Base-by-base conservation (phyloP, 2,329 filamentous ascomycete genomes). In the Aspergillus sp. region DNA sequence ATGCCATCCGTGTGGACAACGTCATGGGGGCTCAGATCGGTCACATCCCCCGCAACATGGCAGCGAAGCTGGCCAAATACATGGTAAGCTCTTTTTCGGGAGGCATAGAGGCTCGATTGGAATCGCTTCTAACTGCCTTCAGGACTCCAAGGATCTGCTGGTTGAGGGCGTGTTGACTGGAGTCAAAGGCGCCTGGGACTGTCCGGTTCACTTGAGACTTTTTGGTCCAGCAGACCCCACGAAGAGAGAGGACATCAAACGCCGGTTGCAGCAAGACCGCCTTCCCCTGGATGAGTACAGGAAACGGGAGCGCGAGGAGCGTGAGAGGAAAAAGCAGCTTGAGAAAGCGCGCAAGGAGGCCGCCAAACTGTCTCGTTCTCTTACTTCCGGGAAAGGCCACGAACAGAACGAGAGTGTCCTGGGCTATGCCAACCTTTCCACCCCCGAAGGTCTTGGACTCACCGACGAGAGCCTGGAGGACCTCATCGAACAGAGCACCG, bases 1-100 rank as follows among this genome's bases (percentile, higher is more conserved):
- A 94, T 71, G 90, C 90, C 0, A 90, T 95, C 52, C 82, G 84
- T 4, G 82, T 95, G 1, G 80, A 88, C 61, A 95, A 94, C 67
- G 88, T 92, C 13, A 81, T 88, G 64, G 81, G 83, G 14, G 68
- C 71, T 7, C 90, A 95, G 63, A 89, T 95, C 60, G 90, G 90
- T 1, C 90, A 95, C 69, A 76, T 95, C 38, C 87, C 88, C 6
- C 78, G 83, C 11, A 76, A 72, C 1, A 65, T 90, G 19, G 89
- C 85, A 1, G 73, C 77, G n/a, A 93, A 88, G 68, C 73, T 96
- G 49, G 84, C 89, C 0, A 82, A 80, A 2, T 90, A 89, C 65
- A 78, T 95, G 65, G 85, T 87, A 69, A 62, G 76, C 5, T 6
- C 11, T 14, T 3, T 11, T 32, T 3, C 8, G 22, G 22, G 22